Evolutionary conservation across 345 rosid species (phyloP), one percentile per base, ranked within the genome.

Genomic region (Brassica nigra): DNA sequence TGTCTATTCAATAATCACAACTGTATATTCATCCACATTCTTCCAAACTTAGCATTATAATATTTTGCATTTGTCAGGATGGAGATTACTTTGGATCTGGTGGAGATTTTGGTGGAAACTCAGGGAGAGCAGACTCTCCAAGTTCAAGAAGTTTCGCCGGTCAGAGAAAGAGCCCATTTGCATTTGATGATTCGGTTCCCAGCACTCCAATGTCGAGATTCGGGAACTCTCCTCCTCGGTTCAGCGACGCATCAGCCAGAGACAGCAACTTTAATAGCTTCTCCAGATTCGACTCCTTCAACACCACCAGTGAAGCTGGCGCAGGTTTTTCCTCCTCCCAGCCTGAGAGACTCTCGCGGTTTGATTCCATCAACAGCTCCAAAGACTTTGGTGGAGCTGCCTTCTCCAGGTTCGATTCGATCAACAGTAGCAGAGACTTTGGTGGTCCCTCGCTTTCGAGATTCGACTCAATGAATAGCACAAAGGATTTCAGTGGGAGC

Each of bases 231-330:
- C 87, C 97, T 5, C 86, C 99, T 10, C 88, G 97, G 71, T 88
- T 80, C 84, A 90, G 97, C 11, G 97, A 94, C 81, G 91, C 86
- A 10, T 88, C 90, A 30, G 57, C 74, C 30, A 86, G 90, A 52
- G 89, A 88, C 75, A 74, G 70, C 58, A 86, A 88, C 73, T 88
- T 84, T 6, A 90, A 93, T 83, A 89, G 85, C 80, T 91, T 88
- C 84, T 90, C 99, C 12, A 89, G 96, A 83, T 87, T 92, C n/a
- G 99, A 95, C 82, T 95, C 98, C 73, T 95, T 95, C 87, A 90
- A 84, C 82, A 80, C 84, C 76, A 74, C 84, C 76, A 74, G 82
- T 30, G 98, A 90, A 30, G 73, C 85, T 18, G 94, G 92, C 0
- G 68, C 27, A 1, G 75, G 83, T n/a, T 80, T 68, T 62, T 85